phyloP scores from a whole-genome alignment of 2,329 filamentous ascomycete species.

The Exutisphaerella laricina region DNA sequence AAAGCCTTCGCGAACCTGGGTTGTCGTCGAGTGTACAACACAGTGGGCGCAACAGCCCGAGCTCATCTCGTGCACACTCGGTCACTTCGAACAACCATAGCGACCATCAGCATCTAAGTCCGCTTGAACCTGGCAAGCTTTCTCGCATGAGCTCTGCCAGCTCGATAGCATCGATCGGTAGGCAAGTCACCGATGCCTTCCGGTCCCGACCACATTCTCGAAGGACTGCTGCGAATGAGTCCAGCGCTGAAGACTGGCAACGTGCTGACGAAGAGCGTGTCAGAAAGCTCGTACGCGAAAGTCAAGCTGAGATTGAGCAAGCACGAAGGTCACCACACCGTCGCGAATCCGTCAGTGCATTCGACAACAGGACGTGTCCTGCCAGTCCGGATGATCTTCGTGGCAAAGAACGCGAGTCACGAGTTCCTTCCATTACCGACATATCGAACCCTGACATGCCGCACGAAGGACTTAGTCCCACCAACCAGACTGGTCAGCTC shows the following conservation, averaged over 20 bases:
- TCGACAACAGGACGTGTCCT: slow-evolving; percentile 38
- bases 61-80: slow-evolving; percentile 20
- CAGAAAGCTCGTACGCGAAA: slow-evolving; percentile 32
- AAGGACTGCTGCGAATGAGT: slow-evolving; percentile 27
- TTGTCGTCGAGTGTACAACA: slow-evolving; percentile 17
- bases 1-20: slow-evolving; percentile 36
- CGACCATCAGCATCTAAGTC: slow-evolving; percentile 18
- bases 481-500: slow-evolving; percentile 26
- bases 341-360: slow-evolving; percentile 21
- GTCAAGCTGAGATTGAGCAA: slow-evolving; percentile 28
- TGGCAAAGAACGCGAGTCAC: slow-evolving; percentile 23
- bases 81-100: slow-evolving; percentile 17
- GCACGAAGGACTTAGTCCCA: slow-evolving; percentile 37
- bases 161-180: slow-evolving; percentile 25
- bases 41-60: slow-evolving; percentile 26
- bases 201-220: slow-evolving; percentile 14
- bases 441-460: slow-evolving; percentile 28
- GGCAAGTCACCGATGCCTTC: slow-evolving; percentile 11
- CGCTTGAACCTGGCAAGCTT: slow-evolving; percentile 15
- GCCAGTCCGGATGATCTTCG: slow-evolving; percentile 42
- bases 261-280: slow-evolving; percentile 33
- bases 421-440: slow-evolving; percentile 21
- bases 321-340: slow-evolving; percentile 15
- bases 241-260: slow-evolving; percentile 29
- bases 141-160: slow-evolving; percentile 27